Percentiles rank a stretch among this genome's conserved stretches.
These are phyloP conservation scores for Fraxinus excelsior DNA, from an alignment of 257 asterid genomes.

Conservation along the genomic window DNA sequence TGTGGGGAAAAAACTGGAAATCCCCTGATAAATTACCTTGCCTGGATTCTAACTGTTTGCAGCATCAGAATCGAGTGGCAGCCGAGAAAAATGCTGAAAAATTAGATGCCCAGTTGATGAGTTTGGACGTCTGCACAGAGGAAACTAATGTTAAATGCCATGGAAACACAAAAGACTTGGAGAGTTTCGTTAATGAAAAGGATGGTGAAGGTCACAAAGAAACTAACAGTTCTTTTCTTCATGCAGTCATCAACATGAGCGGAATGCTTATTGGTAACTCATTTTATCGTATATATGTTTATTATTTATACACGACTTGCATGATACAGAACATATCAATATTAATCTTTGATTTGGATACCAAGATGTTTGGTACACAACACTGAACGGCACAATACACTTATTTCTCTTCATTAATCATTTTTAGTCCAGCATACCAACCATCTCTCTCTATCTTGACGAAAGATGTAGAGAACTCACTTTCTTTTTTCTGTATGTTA, in stretches of 20 bases:
- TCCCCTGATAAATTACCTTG: constrained; percentile 22
- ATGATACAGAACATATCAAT: neutral
- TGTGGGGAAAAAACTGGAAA: constrained; percentile 36
- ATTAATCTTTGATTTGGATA: neutral
- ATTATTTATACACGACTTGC: neutral
- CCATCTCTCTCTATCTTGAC: neutral
- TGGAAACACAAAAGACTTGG: constrained; percentile 37
- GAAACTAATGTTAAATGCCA: constrained; percentile 13
- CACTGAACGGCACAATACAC: neutral
- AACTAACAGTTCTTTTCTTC: constrained; percentile 49
- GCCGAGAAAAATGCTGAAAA: constrained; percentile 17
- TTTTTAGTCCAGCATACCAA: neutral
- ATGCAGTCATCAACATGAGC: constrained; percentile 71
- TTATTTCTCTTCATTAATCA: neutral
- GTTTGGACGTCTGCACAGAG: constrained; percentile 4
- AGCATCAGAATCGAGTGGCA: constrained; percentile 24
- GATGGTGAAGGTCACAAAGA: constrained; percentile 19
- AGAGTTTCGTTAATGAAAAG: constrained; percentile 34
- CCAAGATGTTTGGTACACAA: neutral
- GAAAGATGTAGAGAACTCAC: neutral
- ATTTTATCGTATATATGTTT: neutral
- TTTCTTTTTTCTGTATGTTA: neutral
- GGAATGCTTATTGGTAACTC: constrained; percentile 74
- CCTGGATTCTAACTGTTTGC: constrained; percentile 29
- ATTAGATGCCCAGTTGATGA: neutral